A percentile compares a stretch with the other conserved stretches of the same genome.
These are phyloP conservation scores for Amoebophrya sp. DNA, from an alignment of 169 alveolate species.

Conservation along the genomic window DNA sequence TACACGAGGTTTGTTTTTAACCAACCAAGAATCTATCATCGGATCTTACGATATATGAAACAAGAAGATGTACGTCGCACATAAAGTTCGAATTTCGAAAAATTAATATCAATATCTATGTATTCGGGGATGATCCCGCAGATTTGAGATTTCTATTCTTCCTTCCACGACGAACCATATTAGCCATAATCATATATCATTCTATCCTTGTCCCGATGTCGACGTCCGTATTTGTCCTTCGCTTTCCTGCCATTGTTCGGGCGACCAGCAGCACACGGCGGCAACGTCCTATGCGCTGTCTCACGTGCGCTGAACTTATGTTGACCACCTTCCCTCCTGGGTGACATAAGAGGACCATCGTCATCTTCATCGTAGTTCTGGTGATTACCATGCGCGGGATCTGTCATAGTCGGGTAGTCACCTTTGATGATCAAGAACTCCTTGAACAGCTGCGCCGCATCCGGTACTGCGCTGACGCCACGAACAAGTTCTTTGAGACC, in stretches of 20 bases:
- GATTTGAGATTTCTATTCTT: too few relatives aligned
- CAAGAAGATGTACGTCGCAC: too few relatives aligned
- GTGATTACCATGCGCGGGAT: too few relatives aligned
- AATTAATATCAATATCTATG: too few relatives aligned
- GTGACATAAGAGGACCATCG: neutral
- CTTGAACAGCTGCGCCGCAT: neutral
- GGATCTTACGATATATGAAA: too few relatives aligned
- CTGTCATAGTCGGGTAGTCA: neutral
- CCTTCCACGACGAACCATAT: too few relatives aligned
- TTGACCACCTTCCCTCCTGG: neutral
- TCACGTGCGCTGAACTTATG: neutral
- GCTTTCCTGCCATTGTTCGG: neutral
- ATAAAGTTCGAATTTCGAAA: too few relatives aligned
- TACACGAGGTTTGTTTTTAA: too few relatives aligned
- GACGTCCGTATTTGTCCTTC: neutral
- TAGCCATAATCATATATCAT: too few relatives aligned
- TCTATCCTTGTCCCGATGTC: neutral
- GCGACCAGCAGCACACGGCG: neutral
- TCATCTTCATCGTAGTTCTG: neutral
- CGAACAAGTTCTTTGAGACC: neutral
- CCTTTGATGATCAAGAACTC: conserved; percentile 16
- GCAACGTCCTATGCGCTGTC: neutral
- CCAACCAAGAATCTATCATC: too few relatives aligned
- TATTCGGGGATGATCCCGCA: too few relatives aligned
- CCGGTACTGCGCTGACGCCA: neutral